Base-by-base conservation (phyloP, 768 basidiomycete species). In the Suillus ampliporus region DNA sequence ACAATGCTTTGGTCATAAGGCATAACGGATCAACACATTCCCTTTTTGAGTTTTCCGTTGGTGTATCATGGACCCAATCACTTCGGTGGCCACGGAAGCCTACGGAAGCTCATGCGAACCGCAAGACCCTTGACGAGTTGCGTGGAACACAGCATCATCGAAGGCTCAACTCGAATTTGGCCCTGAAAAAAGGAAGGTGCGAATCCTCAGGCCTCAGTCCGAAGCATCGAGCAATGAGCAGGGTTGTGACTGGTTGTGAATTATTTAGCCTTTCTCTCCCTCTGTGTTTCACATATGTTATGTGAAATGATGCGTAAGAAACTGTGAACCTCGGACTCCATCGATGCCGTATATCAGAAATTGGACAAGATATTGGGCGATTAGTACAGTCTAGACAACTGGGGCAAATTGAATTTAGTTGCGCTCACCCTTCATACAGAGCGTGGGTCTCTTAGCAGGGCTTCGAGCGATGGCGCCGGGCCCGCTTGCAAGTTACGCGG, bases 391-490 rank as follows among this genome's bases (percentile, higher is more conserved):
- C 26, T 28, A 11, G 26, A 48, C 15, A 11, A 31, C 50, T 31
- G 50, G 28, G 28, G 28, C 19, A 51, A 48, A 31, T 51, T 51
- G 19, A n/a, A 51, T 51, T 23, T 37, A 53, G 21, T 35, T 53
- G 21, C 21, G 9, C 28, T n/a, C 50, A 31, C 28, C 47, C 48
- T 26, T 48, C 47, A 28, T 26, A 28, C 47, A 48, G 15, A 28
- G 26, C 26, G 26, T 48, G 26, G 17, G 48, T 50, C 17, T 19
- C 41, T 28, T 3, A 15, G 14, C n/a, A 52, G 48, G 35, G 53
- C 14, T 37, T 54, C 53, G 9, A 56, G 53, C 48, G 50, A 51
- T 51, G 53, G 37, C 53, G 37, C 37, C 53, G 37, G 35, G 2
- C 15, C 35, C 35, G 35, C 14, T 54, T 54, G n/a, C 4, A 37